Evolutionary conservation across 768 basidiomycete genomes (phyloP).

Genomic region (Melanogaster broomeanus): DNA sequence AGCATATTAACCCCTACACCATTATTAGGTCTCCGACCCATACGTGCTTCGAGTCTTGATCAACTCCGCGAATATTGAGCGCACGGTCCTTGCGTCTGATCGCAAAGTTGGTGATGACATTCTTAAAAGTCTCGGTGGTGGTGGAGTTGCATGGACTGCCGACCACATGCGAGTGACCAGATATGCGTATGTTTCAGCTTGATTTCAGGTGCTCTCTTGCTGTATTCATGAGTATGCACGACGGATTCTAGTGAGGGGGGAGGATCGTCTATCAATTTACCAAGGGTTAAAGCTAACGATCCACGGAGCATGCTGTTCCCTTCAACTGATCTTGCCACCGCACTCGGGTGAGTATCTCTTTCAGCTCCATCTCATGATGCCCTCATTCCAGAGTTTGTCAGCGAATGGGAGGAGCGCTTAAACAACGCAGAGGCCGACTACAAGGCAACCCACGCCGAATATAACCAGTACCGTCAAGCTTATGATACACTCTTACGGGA

Average conservation of each 20-base stretch:
- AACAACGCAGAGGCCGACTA: slow-evolving; percentile 41
- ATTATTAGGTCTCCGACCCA: slow-evolving; percentile 66
- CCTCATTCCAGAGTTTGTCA: slow-evolving; percentile 20
- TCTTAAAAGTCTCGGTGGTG: slow-evolving; percentile 42
- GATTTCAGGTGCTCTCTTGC: not conserved
- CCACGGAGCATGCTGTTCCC: slow-evolving; percentile 52
- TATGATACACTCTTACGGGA: slow-evolving; percentile 32
- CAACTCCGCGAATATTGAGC: slow-evolving; percentile 73
- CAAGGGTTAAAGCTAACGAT: slow-evolving; percentile 32
- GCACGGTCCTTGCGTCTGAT: slow-evolving; percentile 59
- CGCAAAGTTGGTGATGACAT: slow-evolving; percentile 66
- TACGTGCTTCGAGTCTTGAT: slow-evolving; percentile 82
- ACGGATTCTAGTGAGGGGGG: slow-evolving; percentile 61
- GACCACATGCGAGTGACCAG: slow-evolving; percentile 66
- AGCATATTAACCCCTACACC: not conserved
- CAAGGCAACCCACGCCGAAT: slow-evolving; percentile 26
- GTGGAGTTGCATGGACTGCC: slow-evolving; percentile 63
- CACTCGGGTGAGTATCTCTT: slow-evolving; percentile 44
- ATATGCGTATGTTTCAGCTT: slow-evolving; percentile 52
- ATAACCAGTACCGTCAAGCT: slow-evolving; percentile 27
- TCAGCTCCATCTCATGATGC: not conserved
- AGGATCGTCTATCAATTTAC: slow-evolving; percentile 48
- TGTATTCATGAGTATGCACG: not conserved
- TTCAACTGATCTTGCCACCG: slow-evolving; percentile 47
- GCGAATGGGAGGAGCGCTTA: slow-evolving; percentile 47